These are phyloP conservation scores for Kluyveromyces siamensis DNA, from an alignment of 805 yeast species.

Conservation along the genomic window DNA sequence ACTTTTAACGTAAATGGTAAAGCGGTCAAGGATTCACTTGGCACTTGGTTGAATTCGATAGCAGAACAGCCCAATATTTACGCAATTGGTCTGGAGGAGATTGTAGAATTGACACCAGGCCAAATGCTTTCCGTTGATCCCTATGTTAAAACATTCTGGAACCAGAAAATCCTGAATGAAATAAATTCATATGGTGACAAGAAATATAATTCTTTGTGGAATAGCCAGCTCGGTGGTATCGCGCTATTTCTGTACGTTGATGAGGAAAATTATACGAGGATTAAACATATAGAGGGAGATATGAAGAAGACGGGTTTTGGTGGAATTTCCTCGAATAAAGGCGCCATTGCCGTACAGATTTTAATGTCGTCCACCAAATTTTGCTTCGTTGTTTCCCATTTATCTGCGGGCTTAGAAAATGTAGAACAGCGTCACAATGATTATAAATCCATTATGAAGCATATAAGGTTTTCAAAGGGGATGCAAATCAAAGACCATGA, in stretches of 20 bases:
- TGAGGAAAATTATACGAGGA: conserved; percentile 39
- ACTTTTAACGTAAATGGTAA: conserved; percentile 84
- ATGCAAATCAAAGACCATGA: conserved; percentile 67
- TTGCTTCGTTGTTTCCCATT: conserved; percentile 77
- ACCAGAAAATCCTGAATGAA: conserved; percentile 42
- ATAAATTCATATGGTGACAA: conserved; percentile 34
- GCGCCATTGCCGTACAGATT: conserved; percentile 68
- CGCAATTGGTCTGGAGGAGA: conserved; percentile 82
- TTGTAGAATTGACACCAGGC: conserved; percentile 74
- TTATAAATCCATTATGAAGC: conserved; percentile 67
- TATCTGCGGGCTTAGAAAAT: conserved; percentile 87
- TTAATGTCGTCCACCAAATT: conserved; percentile 56
- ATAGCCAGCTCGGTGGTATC: conserved; percentile 82
- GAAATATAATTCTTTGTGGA: conserved; percentile 51
- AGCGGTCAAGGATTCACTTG: conserved; percentile 45
- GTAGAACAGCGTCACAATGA: conserved; percentile 80
- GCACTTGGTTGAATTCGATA: conserved; percentile 70
- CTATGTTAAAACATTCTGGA: conserved; percentile 54
- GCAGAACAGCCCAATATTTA: conserved; percentile 54
- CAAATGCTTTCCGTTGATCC: conserved; percentile 76
- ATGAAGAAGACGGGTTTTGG: conserved; percentile 89
- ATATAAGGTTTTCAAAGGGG: conserved; percentile 52
- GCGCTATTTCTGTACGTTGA: conserved; percentile 60
- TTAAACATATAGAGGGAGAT: conserved; percentile 58
- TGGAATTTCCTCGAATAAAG: conserved; percentile 78